A percentile compares a stretch with the other conserved stretches of the same genome.
Evolutionary conservation across 257 asterid genomes (phyloP).

Genomic region (Solanum piurae): DNA sequence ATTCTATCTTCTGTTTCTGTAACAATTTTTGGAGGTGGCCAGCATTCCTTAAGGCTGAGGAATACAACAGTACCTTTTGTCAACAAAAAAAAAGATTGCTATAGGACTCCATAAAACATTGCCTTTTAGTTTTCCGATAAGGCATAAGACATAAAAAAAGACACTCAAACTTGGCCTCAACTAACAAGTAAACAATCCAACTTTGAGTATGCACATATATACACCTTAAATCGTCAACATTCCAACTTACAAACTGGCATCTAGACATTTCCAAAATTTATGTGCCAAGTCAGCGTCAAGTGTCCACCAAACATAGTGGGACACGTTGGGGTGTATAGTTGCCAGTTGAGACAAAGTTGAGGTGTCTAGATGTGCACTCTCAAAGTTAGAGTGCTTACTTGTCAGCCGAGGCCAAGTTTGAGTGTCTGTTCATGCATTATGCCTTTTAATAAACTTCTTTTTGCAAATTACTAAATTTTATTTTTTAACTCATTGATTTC

Average conservation of each 20-base stretch:
- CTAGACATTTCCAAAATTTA: not conserved
- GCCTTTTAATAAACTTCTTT: not conserved
- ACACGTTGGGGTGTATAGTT: not conserved
- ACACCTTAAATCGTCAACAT: not conserved
- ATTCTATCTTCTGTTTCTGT: too few species aligned
- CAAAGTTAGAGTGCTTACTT: not conserved
- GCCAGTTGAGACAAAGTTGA: not conserved
- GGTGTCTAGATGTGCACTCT: not conserved
- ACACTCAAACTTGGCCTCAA: not conserved
- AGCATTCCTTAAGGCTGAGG: too few species aligned
- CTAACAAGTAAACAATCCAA: not conserved
- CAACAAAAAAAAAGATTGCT: not conserved
- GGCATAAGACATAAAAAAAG: not conserved
- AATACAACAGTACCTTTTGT: too few species aligned
- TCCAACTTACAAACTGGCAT: not conserved
- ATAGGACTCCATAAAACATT: not conserved
- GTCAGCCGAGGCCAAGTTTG: not conserved
- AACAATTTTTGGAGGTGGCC: too few species aligned
- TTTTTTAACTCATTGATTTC: not conserved
- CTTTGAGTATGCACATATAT: not conserved
- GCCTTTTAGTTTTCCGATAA: not conserved
- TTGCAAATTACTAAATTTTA: not conserved
- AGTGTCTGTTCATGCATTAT: not conserved
- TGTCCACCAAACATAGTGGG: not conserved
- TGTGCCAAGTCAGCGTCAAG: not conserved